A percentile compares a stretch with the other conserved stretches of the same genome.
phyloP scores from a whole-genome alignment of 176 grass and related monocot genomes.

The Oryza rufipogon region DNA sequence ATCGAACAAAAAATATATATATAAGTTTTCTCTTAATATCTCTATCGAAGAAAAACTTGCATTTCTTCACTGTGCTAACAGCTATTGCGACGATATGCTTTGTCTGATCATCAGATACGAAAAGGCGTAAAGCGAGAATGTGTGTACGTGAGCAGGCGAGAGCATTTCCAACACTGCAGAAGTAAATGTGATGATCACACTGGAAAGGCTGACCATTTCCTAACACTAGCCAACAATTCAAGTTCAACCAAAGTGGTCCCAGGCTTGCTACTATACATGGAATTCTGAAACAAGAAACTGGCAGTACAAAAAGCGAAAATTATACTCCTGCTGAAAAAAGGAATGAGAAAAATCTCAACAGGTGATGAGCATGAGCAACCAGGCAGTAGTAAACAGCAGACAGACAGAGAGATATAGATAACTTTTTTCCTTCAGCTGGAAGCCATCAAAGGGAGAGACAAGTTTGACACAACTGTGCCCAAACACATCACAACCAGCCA shows the following conservation, averaged over 20 bases:
- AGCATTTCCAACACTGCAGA: neutral
- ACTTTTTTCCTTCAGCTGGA: constrained; percentile 25
- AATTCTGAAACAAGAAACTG: constrained; percentile 35
- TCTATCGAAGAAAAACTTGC: neutral
- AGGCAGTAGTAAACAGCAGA: neutral
- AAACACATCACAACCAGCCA: constrained; percentile 18
- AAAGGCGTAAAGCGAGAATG: neutral
- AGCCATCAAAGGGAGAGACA: constrained; percentile 39
- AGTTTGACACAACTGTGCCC: constrained; percentile 36
- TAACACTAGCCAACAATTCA: constrained; percentile 6
- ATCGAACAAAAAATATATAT: neutral
- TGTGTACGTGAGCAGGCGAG: neutral
- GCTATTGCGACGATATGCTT: neutral
- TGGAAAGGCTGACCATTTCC: constrained; percentile 3
- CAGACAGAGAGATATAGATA: neutral
- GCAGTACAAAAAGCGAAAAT: constrained; percentile 15
- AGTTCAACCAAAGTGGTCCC: constrained; percentile 30
- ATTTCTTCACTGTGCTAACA: neutral
- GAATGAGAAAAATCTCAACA: constrained; percentile 34
- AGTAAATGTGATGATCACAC: neutral
- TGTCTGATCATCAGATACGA: neutral
- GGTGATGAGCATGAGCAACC: neutral
- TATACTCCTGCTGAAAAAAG: constrained; percentile 26
- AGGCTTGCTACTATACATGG: neutral
- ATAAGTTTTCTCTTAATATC: neutral